Conservation (phyloP, 345 rosid genomes). For the Noccaea bulbosa region DNA sequence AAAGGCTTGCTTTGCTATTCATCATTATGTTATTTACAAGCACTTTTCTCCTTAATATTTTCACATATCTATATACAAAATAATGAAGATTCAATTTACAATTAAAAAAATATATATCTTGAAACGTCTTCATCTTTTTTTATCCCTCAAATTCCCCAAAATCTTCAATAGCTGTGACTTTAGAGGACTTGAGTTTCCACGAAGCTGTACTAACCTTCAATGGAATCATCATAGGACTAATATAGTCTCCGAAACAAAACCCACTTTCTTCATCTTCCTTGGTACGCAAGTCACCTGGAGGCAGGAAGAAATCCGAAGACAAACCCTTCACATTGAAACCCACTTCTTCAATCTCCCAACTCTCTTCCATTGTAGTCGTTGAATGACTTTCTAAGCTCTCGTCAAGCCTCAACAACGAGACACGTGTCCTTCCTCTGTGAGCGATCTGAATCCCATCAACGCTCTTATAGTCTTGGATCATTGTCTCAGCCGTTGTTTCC, state of each 20-base stretch:
- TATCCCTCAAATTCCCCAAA: slow-evolving; percentile 44
- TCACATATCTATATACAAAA: slow-evolving; percentile 30
- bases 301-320: slow-evolving; percentile 84
- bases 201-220: slow-evolving; percentile 51
- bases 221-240: slow-evolving; percentile 47
- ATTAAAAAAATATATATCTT: slow-evolving; percentile 28
- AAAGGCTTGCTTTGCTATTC: slow-evolving; percentile 42
- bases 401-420: slow-evolving; percentile 65
- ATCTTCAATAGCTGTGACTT: slow-evolving; percentile 66
- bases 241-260: slow-evolving; percentile 31
- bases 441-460: slow-evolving; percentile 86
- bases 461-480: slow-evolving; percentile 67
- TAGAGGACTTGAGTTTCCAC: slow-evolving; percentile 54
- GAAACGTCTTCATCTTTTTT: slow-evolving; percentile 41
- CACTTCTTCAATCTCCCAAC: slow-evolving; percentile 87
- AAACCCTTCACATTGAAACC: slow-evolving; percentile 87
- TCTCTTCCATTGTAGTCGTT: slow-evolving; percentile 88
- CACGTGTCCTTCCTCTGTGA: slow-evolving; percentile 67
- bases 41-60: slow-evolving; percentile 39
- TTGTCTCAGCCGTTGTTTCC: slow-evolving; percentile 85
- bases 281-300: slow-evolving; percentile 71
- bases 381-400: slow-evolving; percentile 65
- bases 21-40: slow-evolving; percentile 35
- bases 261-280: slow-evolving; percentile 58
- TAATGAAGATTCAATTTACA: slow-evolving; percentile 45